Base-by-base conservation (phyloP, 2,329 filamentous ascomycete genomes). In the Aureobasidium leucospermi region DNA sequence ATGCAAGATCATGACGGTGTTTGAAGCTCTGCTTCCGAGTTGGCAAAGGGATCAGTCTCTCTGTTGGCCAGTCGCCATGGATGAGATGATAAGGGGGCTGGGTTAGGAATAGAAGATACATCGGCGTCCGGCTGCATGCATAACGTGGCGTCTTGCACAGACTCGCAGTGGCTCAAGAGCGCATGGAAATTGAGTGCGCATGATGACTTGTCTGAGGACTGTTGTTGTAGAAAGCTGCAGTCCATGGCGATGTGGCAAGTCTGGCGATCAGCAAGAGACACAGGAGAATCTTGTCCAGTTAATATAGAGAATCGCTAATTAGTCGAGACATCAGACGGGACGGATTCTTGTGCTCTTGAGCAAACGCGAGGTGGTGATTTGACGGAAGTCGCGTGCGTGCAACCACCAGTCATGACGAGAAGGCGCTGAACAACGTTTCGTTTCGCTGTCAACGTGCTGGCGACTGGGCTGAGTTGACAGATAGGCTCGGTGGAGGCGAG, bases 371-470 rank as follows among this genome's bases (percentile, higher is more conserved):
- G 38, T 55, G 39, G n/a, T 43, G 51, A 43, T 42, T 55, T 46
- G 52, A 56, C 52, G 13, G 41, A 28, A 15, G 52, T 56, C 52
- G 52, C 52, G 52, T 56, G 39, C 31, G 52, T 46, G 19, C 39
- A 36, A 38, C 3, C 11, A 48, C 38, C 39, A 56, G 41, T 56
- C 39, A 43, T 55, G 48, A 52, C 51, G 51, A 55, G 39, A 56
- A 45, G 52, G 52, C 52, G 52, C 39, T 46, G 52, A 46, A 45
- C 39, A 46, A 36, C 41, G 41, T 56, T 46, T 31, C 42, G 52
- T 55, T 55, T 55, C 41, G 52, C 52, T 56, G 41, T 45, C 52
- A 56, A 56, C 41, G 52, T 55, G 51, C 51, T 55, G 39, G 48
- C 48, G 48, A 52, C 48, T 39, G 48, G 48, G 48, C 34, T 52